phyloP scores from a whole-genome alignment of 768 basidiomycete genomes.

The Xerocomus spinulosus region DNA sequence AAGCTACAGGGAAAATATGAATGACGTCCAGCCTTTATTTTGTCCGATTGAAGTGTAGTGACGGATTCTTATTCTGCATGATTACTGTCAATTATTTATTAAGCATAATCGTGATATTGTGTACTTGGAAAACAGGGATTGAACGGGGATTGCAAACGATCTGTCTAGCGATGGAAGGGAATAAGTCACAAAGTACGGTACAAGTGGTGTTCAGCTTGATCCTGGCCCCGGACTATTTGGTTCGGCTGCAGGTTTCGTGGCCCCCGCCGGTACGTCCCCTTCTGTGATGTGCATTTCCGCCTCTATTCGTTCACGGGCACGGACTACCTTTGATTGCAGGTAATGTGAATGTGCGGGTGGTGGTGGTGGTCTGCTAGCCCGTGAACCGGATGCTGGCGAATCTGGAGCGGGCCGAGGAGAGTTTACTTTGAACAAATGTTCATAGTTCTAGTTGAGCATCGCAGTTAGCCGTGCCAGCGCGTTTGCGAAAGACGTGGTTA shows the following conservation, averaged over 20 bases:
- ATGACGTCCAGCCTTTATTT: too few species aligned
- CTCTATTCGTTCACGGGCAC: conserved; percentile 92
- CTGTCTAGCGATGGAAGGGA: conserved; percentile 20
- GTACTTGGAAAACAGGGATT: conserved; percentile 16
- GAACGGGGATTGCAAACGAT: conserved; percentile 25
- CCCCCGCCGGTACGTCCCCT: conserved; percentile 16
- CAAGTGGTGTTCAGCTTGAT: conserved; percentile 17
- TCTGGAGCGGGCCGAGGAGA: conserved; percentile 58
- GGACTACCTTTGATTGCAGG: conserved; percentile 93
- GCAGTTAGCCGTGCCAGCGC: not conserved
- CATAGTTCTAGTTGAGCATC: conserved; percentile 64
- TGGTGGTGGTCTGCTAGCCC: conserved; percentile 39
- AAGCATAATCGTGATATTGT: conserved; percentile 12
- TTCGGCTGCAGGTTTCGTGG: conserved; percentile 19
- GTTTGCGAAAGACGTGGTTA: not conserved
- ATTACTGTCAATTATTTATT: conserved; percentile 8
- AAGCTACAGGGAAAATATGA: conserved; percentile 12
- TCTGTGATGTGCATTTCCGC: conserved; percentile 55
- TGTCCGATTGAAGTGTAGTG: too few species aligned
- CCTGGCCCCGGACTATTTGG: conserved; percentile 16
- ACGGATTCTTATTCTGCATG: too few species aligned
- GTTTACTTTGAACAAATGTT: conserved; percentile 90
- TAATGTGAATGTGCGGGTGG: conserved; percentile 74
- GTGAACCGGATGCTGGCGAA: conserved; percentile 35
- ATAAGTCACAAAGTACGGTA: conserved; percentile 12